Base-by-base conservation (phyloP, 2,329 filamentous ascomycete genomes). In the Xylaria sp. region DNA sequence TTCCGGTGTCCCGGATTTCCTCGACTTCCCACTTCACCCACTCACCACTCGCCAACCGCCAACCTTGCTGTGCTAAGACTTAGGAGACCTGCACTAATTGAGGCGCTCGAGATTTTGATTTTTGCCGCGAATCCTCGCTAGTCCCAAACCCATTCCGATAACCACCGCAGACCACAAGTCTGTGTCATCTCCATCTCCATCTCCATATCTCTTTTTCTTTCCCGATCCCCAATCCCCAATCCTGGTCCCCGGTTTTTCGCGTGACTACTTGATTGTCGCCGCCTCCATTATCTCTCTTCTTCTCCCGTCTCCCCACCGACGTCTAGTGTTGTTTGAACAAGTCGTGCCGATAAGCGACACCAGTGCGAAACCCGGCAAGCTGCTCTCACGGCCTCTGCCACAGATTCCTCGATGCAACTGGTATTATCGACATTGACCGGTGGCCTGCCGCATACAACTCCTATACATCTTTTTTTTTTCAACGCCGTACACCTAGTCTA, bases 1-100 rank as follows among this genome's bases (percentile, higher is more conserved):
- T 75, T 76, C 75, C 75, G 76, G 77, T 76, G 73, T 77, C 75
- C 75, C 76, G 74, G 74, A 75, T 75, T 74, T 66, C 68, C 67
- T 70, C 70, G 64, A 67, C 66, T 69, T 48, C 53, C 66, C n/a
- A n/a, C n/a, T n/a, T 34, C 32, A 34, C 34, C 34, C 53, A 28
- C 32, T 10, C 52, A 62, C 34, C 36, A 62, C 43, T 39, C 28
- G 18, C 25, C 43, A 30, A 52, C 18, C 46, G 34, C 32, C 23
- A 63, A 39, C 62, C 60, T 36, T 60, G 63, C 36, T 34, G 58
- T 66, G 34, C 64, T 46, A 36, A 58, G 10, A 25, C 20, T 41
- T 28, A 39, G 10, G 30, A 60, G 46, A 39, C 61, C 61, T 50
- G 25, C 48, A 32, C 48, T 52, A 52, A 52, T 52, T 32, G 30